phyloP scores from a whole-genome alignment of 495 filamentous ascomycete genomes.

The Podospora sp. region DNA sequence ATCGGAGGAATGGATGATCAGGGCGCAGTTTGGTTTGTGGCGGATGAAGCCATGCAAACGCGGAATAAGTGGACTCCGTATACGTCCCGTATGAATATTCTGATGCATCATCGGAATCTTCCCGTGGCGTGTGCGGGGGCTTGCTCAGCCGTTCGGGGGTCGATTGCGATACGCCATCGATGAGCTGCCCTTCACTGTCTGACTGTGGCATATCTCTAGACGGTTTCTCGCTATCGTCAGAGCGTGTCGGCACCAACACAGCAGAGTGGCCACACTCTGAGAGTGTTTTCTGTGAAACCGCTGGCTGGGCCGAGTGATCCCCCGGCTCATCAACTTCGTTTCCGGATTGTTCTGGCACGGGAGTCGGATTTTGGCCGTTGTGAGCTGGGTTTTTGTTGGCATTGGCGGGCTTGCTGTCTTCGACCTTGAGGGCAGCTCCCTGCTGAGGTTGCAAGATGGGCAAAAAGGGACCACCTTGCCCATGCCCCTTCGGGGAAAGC shows the following conservation, averaged over 20 bases:
- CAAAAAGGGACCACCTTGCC: background rate
- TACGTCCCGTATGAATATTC: background rate
- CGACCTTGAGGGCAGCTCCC: background rate
- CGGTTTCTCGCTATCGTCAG: background rate
- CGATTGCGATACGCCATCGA: background rate
- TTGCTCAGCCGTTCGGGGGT: background rate
- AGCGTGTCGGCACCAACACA: background rate
- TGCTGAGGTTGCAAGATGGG: background rate
- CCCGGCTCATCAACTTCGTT: no score
- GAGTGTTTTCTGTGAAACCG: background rate
- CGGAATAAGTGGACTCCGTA: constrained; percentile 19
- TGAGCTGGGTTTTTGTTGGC: background rate
- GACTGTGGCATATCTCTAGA: background rate
- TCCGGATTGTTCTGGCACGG: no score
- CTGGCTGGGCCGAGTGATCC: background rate
- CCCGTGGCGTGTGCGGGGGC: background rate
- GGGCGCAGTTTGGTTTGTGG: background rate
- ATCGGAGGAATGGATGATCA: background rate
- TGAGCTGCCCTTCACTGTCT: background rate
- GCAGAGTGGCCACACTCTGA: background rate
- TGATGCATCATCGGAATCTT: constrained; percentile 11
- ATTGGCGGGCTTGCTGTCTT: background rate
- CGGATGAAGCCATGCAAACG: constrained; percentile 16
- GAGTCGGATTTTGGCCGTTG: no score
- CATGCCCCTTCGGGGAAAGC: background rate